phyloP scores from a whole-genome alignment of 2,329 filamentous ascomycete species.

The Aaosphaeria pasadenensis region DNA sequence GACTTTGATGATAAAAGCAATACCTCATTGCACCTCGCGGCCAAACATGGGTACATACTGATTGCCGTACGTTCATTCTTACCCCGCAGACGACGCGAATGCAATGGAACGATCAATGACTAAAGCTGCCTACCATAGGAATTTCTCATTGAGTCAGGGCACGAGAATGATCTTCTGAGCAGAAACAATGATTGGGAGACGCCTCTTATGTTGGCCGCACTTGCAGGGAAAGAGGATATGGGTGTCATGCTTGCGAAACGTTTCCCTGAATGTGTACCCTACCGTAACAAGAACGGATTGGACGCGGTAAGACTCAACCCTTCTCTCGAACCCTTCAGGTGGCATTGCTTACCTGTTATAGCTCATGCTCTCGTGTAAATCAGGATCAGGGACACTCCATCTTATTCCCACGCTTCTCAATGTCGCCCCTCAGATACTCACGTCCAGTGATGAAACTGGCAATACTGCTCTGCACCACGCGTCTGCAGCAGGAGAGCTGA shows the following conservation, averaged over 20 bases:
- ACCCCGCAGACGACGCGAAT: background rate
- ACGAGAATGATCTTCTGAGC: constrained; percentile 70
- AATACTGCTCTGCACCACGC: constrained; percentile 88
- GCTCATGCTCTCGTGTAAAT: constrained; percentile 40
- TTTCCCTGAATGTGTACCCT: constrained; percentile 62
- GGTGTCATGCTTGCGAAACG: constrained; percentile 67
- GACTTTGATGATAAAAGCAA: constrained; percentile 75
- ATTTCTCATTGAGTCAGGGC: constrained; percentile 68
- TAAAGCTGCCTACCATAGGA: constrained; percentile 37
- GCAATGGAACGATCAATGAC: constrained; percentile 1
- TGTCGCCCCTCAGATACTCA: constrained; percentile 25
- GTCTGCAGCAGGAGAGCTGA: constrained; percentile 74
- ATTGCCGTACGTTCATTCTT: constrained; percentile 53
- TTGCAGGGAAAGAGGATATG: constrained; percentile 67
- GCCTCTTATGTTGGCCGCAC: constrained; percentile 74
- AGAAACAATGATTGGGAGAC: constrained; percentile 80
- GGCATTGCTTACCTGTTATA: constrained; percentile 8
- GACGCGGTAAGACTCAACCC: constrained; percentile 56
- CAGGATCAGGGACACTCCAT: constrained; percentile 42
- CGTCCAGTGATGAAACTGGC: constrained; percentile 62
- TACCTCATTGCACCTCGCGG: constrained; percentile 79
- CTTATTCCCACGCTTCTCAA: constrained; percentile 39
- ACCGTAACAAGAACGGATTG: constrained; percentile 64
- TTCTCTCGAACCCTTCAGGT: background rate
- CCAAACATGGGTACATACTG: constrained; percentile 65